Evolutionary conservation across 371 early-diverging fungal species (phyloP), one percentile per base, ranked within the genome.

Genomic region (Mucor saturninus): DNA sequence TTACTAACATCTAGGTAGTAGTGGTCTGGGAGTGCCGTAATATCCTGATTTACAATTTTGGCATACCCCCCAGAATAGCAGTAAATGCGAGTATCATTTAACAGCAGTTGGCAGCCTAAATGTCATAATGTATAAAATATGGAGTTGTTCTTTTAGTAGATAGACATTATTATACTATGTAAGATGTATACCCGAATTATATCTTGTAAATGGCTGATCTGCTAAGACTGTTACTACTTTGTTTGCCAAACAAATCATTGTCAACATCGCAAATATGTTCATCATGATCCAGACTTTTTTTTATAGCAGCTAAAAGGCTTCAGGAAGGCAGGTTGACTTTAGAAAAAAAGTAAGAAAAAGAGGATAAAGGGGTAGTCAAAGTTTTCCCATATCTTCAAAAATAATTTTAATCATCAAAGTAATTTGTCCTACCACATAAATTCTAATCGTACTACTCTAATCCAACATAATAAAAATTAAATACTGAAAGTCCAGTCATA

Each of bases 61-160:
- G 62, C 54, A 62, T 55, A 62, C 1, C 62, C 62, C 2, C 62
- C 62, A 14, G 55, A 54, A 15, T 55, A 62, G 10, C 62, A 62
- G 39, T 62, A 62, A 6, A 62, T 62, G 0, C 62, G 62, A 4
- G 55, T 62, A 29, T 46, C 39, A n/a, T 55, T 55, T n/a, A 62
- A n/a, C 9, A 62, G 46, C 39, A 62, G 48, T n/a, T 62, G 55
- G 31, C 55, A 62, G 8, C 62, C 62, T 62, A 28, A 21, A 29
- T 13, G 15, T 4, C 8, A 29, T 11, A 35, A 4, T 3, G n/a
- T 31, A 52, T 35, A 40, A 40, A n/a, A 11, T 10, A 21, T 38
- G 26, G 26, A 29, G 28, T 0, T 26, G 8, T 31, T 51, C 5
- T 37, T 37, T 8, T 30, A 31, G 5, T 32, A 15, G 7, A 2